Base-by-base conservation (phyloP, 1,139 yeast genomes). In the Geotrichum restrictum region DNA sequence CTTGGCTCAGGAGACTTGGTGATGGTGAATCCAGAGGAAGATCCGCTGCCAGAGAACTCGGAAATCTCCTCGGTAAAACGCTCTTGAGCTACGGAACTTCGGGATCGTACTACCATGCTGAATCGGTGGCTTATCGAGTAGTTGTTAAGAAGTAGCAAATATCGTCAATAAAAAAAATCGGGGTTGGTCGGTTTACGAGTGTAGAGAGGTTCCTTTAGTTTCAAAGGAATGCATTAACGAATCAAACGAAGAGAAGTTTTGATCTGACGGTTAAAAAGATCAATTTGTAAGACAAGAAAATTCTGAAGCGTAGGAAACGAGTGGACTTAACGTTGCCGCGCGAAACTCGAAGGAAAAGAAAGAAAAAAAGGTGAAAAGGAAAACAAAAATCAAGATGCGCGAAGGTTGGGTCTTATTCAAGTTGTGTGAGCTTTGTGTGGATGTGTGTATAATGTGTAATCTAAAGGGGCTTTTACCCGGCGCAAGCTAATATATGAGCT, bases 61-160 rank as follows among this genome's bases (percentile, higher is more conserved):
- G 27, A 14, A 29, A 42, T 11, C 8, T 31, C 33, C 45, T 42
- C 36, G 34, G 19, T 14, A n/a, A 27, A 29, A 16, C 36, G 34
- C 14, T 33, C 32, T 44, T 44, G 34, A 7, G 41, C 31, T 13
- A 10, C 11, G 13, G 48, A 16, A 22, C 40, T 36, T 24, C 40
- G 40, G 22, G 40, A 22, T 34, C 40, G 40, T 24, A 34, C 40
- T 19, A 34, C 39, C 48, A 33, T 36, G 18, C 5, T 36, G 22
- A 13, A 8, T 8, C 29, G 29, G 29, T n/a, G 29, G 29, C 5
- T 24, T 24, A 24, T 24, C 29, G 11, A 37, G 3, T 37, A 10
- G 13, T 37, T 18, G 14, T 37, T n/a, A 19, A 13, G 37, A n/a
- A 33, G 18, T 33, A 13, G 37, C 18, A 5, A 14, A 33, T 33